A percentile compares a stretch with the other conserved stretches of the same genome.
These are phyloP conservation scores for Silene coronaria DNA, from an alignment of 179 eudicot species.

Conservation along the genomic window DNA sequence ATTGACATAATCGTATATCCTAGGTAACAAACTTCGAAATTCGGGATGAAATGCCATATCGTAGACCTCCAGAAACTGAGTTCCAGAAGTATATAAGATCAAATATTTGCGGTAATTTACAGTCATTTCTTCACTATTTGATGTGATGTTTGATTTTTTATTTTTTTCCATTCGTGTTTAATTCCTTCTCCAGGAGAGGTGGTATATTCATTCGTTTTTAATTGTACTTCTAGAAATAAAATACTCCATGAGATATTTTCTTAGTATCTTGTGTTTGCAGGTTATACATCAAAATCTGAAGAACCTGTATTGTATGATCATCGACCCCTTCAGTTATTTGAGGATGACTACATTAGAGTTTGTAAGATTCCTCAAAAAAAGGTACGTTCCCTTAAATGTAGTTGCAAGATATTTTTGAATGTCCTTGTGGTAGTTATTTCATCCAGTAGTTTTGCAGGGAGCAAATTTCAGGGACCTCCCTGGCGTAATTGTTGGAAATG, in stretches of 20 bases:
- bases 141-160: background rate
- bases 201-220: background rate
- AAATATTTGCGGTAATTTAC: constrained; percentile 48
- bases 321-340: constrained; percentile 53
- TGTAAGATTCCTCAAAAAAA: constrained; percentile 71
- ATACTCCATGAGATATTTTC: background rate
- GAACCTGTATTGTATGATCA: constrained; percentile 64
- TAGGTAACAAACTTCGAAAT: constrained; percentile 60
- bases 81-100: constrained; percentile 69
- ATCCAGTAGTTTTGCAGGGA: constrained; percentile 43
- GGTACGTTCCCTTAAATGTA: constrained; percentile 33
- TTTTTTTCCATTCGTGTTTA: background rate
- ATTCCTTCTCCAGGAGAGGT: background rate
- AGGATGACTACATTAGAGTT: constrained; percentile 66
- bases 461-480: constrained; percentile 91
- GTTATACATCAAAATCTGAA: constrained; percentile 21
- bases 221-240: background rate
- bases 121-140: background rate
- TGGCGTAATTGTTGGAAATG: constrained; percentile 63
- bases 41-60: constrained; percentile 63
- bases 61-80: constrained; percentile 71
- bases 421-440: constrained; percentile 5
- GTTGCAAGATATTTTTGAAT: background rate
- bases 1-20: constrained; percentile 11
- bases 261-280: constrained; percentile 16